These are phyloP conservation scores for Talaromyces rugulosus DNA, from an alignment of 2,329 filamentous ascomycete genomes.

Conservation along the genomic window DNA sequence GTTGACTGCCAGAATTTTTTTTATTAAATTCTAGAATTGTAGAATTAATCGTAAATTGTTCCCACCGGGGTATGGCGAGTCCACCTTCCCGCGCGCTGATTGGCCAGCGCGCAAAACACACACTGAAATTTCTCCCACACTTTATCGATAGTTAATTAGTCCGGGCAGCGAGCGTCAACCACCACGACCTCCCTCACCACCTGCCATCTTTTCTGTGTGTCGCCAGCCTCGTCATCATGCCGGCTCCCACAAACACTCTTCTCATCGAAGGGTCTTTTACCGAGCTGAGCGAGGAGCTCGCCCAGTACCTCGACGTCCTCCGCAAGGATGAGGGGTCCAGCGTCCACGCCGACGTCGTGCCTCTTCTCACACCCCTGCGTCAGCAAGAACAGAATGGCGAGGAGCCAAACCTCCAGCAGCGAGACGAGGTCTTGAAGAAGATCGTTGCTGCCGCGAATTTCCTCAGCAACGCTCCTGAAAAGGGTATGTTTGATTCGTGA, in stretches of 20 bases:
- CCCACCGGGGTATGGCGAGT: background rate
- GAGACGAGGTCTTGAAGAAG: constrained; percentile 83
- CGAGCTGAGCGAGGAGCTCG: constrained; percentile 90
- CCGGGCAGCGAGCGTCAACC: constrained; percentile 15
- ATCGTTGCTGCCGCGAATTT: constrained; percentile 73
- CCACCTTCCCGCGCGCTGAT: constrained; percentile 10
- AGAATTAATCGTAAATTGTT: background rate
- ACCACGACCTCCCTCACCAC: constrained; percentile 8
- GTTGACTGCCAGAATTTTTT: background rate
- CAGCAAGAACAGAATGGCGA: constrained; percentile 53
- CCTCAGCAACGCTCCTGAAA: constrained; percentile 84
- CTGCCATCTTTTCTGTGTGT: constrained; percentile 7
- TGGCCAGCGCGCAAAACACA: constrained; percentile 38
- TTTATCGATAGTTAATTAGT: constrained; percentile 24
- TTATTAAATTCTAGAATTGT: background rate
- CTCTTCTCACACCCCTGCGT: constrained; percentile 57
- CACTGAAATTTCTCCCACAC: constrained; percentile 37
- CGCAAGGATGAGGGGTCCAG: constrained; percentile 58
- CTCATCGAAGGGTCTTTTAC: constrained; percentile 88
- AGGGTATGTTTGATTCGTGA: constrained; percentile 48
- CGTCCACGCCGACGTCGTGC: constrained; percentile 61
- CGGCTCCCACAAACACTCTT: constrained; percentile 58
- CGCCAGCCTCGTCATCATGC: constrained; percentile 40
- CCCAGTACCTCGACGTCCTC: constrained; percentile 83
- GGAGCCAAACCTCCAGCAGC: constrained; percentile 56